These are phyloP conservation scores for Phytophthora capsici DNA, from an alignment of 352 stramenopile species.

Conservation along the genomic window DNA sequence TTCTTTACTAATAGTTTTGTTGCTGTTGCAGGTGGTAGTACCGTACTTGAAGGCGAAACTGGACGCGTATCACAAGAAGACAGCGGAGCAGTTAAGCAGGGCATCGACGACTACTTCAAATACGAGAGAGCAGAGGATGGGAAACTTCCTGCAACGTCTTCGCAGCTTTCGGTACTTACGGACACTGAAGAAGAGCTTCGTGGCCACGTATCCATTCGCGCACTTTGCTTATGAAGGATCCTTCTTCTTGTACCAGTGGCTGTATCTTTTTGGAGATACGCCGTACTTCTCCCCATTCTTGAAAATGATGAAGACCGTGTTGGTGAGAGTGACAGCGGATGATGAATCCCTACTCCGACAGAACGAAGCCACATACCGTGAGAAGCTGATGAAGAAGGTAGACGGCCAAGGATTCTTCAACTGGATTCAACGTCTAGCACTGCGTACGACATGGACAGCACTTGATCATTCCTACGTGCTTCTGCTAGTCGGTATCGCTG, in stretches of 20 bases:
- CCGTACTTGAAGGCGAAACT: conserved; percentile 85
- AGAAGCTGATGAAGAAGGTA: conserved; percentile 57
- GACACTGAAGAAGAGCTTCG: conserved; percentile 63
- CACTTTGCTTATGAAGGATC: conserved; percentile 83
- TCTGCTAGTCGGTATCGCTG: conserved; percentile 74
- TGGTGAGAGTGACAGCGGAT: conserved; percentile 73
- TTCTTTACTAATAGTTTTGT: neutral
- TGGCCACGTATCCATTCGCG: conserved; percentile 72
- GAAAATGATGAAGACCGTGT: conserved; percentile 69
- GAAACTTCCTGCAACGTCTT: conserved; percentile 54
- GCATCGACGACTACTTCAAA: neutral
- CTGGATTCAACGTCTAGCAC: conserved; percentile 46
- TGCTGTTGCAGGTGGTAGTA: conserved; percentile 54
- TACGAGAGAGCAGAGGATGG: conserved; percentile 23
- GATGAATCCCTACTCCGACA: conserved; percentile 71
- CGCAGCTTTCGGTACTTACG: conserved; percentile 54
- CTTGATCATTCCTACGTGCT: conserved; percentile 86
- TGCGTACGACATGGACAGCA: conserved; percentile 67
- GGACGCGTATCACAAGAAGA: conserved; percentile 63
- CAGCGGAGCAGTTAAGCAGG: conserved; percentile 43
- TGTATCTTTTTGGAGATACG: conserved; percentile 88
- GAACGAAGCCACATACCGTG: conserved; percentile 60
- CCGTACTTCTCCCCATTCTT: conserved; percentile 86
- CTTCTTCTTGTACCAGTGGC: conserved; percentile 88
- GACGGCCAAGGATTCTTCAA: conserved; percentile 48